Conservation (phyloP, 1,284 basidiomycete species). For the Neonothopanus nambi region DNA sequence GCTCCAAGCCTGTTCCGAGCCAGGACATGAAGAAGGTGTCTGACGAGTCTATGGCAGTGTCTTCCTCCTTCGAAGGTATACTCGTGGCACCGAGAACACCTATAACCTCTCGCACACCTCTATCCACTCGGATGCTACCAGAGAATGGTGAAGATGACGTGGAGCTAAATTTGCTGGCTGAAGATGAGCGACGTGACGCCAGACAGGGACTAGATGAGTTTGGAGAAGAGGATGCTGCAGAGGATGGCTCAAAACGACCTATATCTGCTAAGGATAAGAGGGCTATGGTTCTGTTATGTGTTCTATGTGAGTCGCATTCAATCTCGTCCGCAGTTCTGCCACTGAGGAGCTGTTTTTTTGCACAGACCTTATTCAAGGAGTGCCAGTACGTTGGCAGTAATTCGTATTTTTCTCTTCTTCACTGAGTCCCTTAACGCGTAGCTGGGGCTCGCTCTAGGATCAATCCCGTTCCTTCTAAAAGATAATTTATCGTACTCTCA, state of each 20-base stretch:
- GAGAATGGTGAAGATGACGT: conserved; percentile 54
- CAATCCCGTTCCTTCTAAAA: conserved; percentile 94
- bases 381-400: conserved; percentile 71
- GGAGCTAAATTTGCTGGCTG: conserved; percentile 62
- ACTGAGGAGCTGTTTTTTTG: conserved; percentile 7
- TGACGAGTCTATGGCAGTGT: conserved; percentile 28
- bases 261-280: conserved; percentile 78
- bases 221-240: conserved; percentile 20
- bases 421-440: conserved; percentile 26
- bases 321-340: conserved; percentile 19
- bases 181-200: conserved; percentile 54
- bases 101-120: conserved; percentile 38
- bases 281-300: conserved; percentile 84
- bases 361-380: conserved; percentile 88
- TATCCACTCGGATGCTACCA: conserved; percentile 23
- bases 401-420: conserved; percentile 17
- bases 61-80: conserved; percentile 63
- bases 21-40: conserved; percentile 23
- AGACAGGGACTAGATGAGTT: conserved; percentile 41
- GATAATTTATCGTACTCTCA: conserved; percentile 96
- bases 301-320: conserved; percentile 75
- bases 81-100: conserved; percentile 66
- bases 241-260: conserved; percentile 40
- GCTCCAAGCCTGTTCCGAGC: conserved; percentile 29
- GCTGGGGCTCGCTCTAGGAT: conserved; percentile 83